Percentiles rank a stretch among this genome's conserved stretches.
These are phyloP conservation scores for Rhynchospora pubera DNA, from an alignment of 176 grass and related monocot genomes.

Conservation along the genomic window DNA sequence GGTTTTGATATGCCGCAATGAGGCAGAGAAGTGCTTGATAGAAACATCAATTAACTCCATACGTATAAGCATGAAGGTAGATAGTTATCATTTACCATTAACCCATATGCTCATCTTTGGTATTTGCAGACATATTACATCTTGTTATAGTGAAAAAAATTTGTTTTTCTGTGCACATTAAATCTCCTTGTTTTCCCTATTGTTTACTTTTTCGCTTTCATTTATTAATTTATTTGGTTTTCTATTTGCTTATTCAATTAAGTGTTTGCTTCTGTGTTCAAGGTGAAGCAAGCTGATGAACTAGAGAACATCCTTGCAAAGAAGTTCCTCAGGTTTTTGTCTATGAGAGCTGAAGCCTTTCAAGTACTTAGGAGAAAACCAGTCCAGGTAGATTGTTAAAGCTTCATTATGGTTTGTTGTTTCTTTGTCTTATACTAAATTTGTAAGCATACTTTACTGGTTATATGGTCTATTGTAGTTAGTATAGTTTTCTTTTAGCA, in stretches of 20 bases:
- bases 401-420: background rate
- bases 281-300: slow-evolving; percentile 97
- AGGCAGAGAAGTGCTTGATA: slow-evolving; percentile 94
- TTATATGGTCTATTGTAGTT: background rate
- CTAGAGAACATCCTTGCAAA: slow-evolving; percentile 98
- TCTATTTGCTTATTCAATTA: background rate
- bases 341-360: slow-evolving; percentile 95
- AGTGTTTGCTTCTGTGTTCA: slow-evolving; percentile 7
- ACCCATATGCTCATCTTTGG: background rate
- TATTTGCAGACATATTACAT: background rate
- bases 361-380: slow-evolving; percentile 94
- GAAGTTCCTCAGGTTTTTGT: slow-evolving; percentile 92
- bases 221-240: background rate
- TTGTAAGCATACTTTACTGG: background rate
- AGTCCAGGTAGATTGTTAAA: slow-evolving; percentile 54
- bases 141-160: background rate
- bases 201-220: background rate
- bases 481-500: background rate
- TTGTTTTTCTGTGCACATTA: background rate
- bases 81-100: background rate
- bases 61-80: slow-evolving; percentile 92
- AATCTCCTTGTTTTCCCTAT: background rate
- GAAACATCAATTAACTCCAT: slow-evolving; percentile 96
- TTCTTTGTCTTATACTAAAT: background rate
- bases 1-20: slow-evolving; percentile 91